A percentile compares a stretch with the other conserved stretches of the same genome.
These are phyloP conservation scores for Xerocomellus amylosporus DNA, from an alignment of 768 basidiomycete genomes.

Conservation along the genomic window DNA sequence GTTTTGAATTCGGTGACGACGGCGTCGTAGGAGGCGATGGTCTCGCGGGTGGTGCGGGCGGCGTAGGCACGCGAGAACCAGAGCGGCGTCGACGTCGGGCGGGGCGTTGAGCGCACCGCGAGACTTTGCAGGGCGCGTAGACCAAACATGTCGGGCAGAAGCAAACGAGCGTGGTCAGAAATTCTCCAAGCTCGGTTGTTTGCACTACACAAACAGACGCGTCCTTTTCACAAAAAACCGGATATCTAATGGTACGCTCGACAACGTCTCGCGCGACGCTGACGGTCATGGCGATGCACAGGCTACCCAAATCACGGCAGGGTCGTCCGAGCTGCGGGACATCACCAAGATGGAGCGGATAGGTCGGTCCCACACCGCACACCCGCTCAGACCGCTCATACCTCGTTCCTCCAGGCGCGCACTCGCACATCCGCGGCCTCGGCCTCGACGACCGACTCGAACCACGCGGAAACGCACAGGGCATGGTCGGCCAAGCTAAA, in stretches of 20 bases:
- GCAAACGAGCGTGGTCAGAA: not conserved
- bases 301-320: conserved; percentile 75
- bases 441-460: conserved; percentile 92
- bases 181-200: conserved; percentile 20
- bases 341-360: conserved; percentile 94
- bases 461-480: conserved; percentile 84
- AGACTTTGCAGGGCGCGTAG: conserved; percentile 22
- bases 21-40: conserved; percentile 34
- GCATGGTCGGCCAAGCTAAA: conserved; percentile 96
- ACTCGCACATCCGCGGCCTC: conserved; percentile 93
- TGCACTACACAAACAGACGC: conserved; percentile 34
- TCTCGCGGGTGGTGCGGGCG: conserved; percentile 29
- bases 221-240: conserved; percentile 15
- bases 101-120: conserved; percentile 2
- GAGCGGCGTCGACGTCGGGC: not conserved
- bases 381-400: not conserved
- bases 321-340: conserved; percentile 76
- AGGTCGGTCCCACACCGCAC: conserved; percentile 41
- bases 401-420: conserved; percentile 54
- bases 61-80: conserved; percentile 32
- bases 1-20: conserved; percentile 72
- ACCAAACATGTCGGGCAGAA: conserved; percentile 10
- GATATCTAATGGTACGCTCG: conserved; percentile 25
- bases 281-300: conserved; percentile 18
- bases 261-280: not conserved